Conservation (phyloP, 208 protist genomes). For the Strigomonas culicis region DNA sequence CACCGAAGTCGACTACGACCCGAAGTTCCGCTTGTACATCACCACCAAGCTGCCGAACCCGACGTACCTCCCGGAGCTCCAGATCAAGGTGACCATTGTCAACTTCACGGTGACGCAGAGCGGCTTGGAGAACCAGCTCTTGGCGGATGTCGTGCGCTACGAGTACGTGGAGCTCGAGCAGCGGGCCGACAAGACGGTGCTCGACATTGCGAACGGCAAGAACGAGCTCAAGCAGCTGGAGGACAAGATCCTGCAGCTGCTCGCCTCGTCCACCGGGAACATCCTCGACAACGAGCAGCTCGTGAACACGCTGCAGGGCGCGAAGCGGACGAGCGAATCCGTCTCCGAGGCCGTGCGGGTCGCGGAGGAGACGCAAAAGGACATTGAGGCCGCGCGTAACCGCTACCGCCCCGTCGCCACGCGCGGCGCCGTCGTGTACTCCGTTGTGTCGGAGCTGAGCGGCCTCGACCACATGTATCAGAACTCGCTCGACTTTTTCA, state of each 20-base stretch:
- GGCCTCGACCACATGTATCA: constrained; percentile 95
- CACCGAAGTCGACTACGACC: constrained; percentile 93
- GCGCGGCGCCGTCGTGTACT: constrained; percentile 94
- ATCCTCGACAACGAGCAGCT: constrained; percentile 96
- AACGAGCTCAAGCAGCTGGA: constrained; percentile 93
- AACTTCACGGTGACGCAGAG: constrained; percentile 95
- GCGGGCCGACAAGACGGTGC: constrained; percentile 89
- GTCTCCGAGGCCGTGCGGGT: constrained; percentile 89
- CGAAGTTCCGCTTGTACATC: constrained; percentile 95
- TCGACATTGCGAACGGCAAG: constrained; percentile 94
- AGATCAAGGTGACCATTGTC: constrained; percentile 92
- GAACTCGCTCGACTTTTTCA: constrained; percentile 93
- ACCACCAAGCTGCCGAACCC: constrained; percentile 95
- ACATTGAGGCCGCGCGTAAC: constrained; percentile 92
- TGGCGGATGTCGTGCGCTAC: constrained; percentile 90
- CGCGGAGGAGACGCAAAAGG: constrained; percentile 92
- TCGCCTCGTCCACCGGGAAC: constrained; percentile 92
- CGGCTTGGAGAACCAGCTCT: constrained; percentile 92
- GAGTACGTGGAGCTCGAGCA: constrained; percentile 92
- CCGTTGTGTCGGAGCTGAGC: constrained; percentile 90
- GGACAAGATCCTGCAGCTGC: constrained; percentile 92
- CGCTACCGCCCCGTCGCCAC: constrained; percentile 92
- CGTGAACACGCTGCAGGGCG: constrained; percentile 92
- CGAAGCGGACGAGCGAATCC: constrained; percentile 90
- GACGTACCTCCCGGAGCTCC: constrained; percentile 94